These are phyloP conservation scores for Globomyces sp. DNA, from an alignment of 371 early-diverging fungal species.

Conservation along the genomic window DNA sequence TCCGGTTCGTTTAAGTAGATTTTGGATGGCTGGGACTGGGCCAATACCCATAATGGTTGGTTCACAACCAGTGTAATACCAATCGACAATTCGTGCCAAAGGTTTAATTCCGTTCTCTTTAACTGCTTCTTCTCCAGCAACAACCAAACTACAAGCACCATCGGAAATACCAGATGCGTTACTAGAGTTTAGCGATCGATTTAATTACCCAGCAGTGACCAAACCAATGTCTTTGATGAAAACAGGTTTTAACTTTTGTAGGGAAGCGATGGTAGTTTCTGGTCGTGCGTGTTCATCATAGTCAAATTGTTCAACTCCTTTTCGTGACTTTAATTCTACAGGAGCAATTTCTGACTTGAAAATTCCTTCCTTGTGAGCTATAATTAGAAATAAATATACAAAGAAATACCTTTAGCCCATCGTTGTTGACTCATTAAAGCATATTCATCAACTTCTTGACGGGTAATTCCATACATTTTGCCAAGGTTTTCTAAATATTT, in stretches of 20 bases:
- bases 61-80: slow-evolving; percentile 73
- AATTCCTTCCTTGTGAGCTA: slow-evolving; percentile 58
- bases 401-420: slow-evolving; percentile 65
- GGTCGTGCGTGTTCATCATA: slow-evolving; percentile 93
- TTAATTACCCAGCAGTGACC: slow-evolving; percentile 79
- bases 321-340: slow-evolving; percentile 79
- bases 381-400: not conserved
- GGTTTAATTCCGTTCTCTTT: slow-evolving; percentile 77
- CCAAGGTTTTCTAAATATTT: slow-evolving; percentile 74
- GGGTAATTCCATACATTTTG: slow-evolving; percentile 76
- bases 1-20: slow-evolving; percentile 80
- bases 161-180: slow-evolving; percentile 96
- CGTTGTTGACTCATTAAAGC: slow-evolving; percentile 83
- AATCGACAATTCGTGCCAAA: slow-evolving; percentile 84
- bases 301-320: slow-evolving; percentile 59
- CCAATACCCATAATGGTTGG: slow-evolving; percentile 75
- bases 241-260: slow-evolving; percentile 80
- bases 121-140: slow-evolving; percentile 86
- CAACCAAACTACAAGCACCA: slow-evolving; percentile 90
- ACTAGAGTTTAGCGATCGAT: slow-evolving; percentile 20
- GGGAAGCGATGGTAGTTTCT: slow-evolving; percentile 71
- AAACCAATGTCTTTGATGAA: slow-evolving; percentile 86
- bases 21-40: slow-evolving; percentile 89
- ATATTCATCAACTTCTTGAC: slow-evolving; percentile 83
- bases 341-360: slow-evolving; percentile 85